These are phyloP conservation scores for Lasiodiplodia gonubiensis DNA, from an alignment of 2,329 filamentous ascomycete genomes.

Conservation along the genomic window DNA sequence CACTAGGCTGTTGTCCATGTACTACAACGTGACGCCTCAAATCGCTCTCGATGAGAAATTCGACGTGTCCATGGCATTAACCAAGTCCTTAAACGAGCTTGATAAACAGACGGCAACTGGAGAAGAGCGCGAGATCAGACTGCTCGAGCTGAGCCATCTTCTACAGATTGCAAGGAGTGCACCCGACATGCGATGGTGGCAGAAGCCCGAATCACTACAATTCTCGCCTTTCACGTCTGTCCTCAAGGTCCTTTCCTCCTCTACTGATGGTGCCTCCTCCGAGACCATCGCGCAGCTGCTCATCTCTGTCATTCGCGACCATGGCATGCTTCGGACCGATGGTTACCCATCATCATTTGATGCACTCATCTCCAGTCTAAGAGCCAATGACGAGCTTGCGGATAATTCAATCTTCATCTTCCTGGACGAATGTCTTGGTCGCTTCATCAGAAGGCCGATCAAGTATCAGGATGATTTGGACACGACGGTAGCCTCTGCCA, in stretches of 20 bases:
- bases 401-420: slow-evolving; percentile 66
- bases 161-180: slow-evolving; percentile 81
- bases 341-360: slow-evolving; percentile 48
- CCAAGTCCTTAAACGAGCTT: slow-evolving; percentile 68
- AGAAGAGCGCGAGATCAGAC: slow-evolving; percentile 61
- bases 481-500: slow-evolving; percentile 51
- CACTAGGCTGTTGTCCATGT: slow-evolving; percentile 80
- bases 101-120: slow-evolving; percentile 50
- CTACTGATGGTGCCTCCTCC: slow-evolving; percentile 56
- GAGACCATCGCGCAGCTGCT: slow-evolving; percentile 63
- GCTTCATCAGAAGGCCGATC: slow-evolving; percentile 77
- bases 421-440: slow-evolving; percentile 80
- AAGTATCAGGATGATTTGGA: slow-evolving; percentile 79
- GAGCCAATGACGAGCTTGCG: slow-evolving; percentile 49
- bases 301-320: slow-evolving; percentile 66
- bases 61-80: slow-evolving; percentile 80
- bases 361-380: slow-evolving; percentile 54
- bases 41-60: slow-evolving; percentile 83
- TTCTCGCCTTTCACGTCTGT: slow-evolving; percentile 76
- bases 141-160: slow-evolving; percentile 80
- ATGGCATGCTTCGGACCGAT: slow-evolving; percentile 66
- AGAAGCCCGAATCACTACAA: slow-evolving; percentile 68
- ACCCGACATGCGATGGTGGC: slow-evolving; percentile 88
- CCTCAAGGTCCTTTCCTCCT: slow-evolving; percentile 63
- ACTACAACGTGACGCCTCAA: slow-evolving; percentile 81